Conservation (phyloP, 2,329 filamentous ascomycete genomes). For the Aspergillus texensis region DNA sequence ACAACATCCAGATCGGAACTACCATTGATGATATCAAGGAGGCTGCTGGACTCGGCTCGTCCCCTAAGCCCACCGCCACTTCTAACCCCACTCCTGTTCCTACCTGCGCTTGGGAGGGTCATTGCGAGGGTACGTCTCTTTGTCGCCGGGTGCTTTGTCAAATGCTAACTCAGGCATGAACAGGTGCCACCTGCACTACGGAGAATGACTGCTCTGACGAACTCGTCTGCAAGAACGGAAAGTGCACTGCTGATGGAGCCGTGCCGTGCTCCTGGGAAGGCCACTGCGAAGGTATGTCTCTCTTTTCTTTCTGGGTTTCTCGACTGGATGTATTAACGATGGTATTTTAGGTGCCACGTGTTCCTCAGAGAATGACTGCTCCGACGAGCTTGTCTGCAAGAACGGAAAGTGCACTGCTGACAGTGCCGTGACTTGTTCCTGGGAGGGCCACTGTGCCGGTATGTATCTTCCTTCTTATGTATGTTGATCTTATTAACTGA, state of each 20-base stretch:
- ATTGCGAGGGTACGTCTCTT: background rate
- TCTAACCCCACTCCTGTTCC: background rate
- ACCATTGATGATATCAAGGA: background rate
- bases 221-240: constrained; percentile 14
- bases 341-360: constrained; percentile 3
- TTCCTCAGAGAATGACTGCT: constrained; percentile 13
- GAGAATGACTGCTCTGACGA: constrained; percentile 14
- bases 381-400: constrained; percentile 10
- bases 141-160: background rate
- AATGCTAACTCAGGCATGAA: background rate
- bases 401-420: constrained; percentile 14
- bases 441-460: constrained; percentile 12
- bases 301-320: no score
- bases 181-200: constrained; percentile 10
- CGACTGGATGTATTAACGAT: background rate
- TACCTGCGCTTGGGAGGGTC: background rate
- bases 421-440: constrained; percentile 5
- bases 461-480: background rate
- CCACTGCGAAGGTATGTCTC: background rate
- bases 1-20: constrained; percentile 1
- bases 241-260: constrained; percentile 9
- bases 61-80: background rate
- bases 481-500: background rate
- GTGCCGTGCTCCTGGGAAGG: constrained; percentile 13
- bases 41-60: background rate